Evolutionary conservation across 192 early-diverging fungal species (phyloP).

Genomic region (Glomus cerebriforme): DNA sequence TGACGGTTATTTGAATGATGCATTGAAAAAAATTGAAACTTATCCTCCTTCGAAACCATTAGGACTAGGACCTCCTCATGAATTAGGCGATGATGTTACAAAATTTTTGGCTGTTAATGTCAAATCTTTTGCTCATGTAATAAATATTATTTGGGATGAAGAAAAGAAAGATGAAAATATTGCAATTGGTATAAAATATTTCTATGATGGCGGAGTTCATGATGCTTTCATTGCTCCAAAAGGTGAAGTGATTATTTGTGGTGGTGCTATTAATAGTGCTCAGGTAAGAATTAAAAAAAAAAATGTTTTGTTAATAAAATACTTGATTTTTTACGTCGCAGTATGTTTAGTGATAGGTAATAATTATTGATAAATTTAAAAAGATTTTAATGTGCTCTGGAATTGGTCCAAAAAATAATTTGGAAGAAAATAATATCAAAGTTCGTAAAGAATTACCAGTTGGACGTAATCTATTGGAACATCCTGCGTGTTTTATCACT

Average conservation of each 20-base stretch:
- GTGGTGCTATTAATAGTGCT: slow-evolving; percentile 1
- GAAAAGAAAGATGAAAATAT: neutral
- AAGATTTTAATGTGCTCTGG: slow-evolving; percentile 12
- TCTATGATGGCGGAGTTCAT: neutral
- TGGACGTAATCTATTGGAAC: neutral
- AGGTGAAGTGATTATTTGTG: slow-evolving; percentile 1
- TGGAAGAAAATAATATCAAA: neutral
- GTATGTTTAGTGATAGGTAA: too few species aligned
- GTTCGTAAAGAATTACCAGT: slow-evolving; percentile 12
- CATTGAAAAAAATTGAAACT: neutral
- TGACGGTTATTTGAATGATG: neutral
- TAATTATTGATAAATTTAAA: neutral
- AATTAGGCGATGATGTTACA: neutral
- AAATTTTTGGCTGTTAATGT: neutral
- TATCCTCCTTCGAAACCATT: neutral
- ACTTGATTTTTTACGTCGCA: too few species aligned
- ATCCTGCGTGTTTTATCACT: neutral
- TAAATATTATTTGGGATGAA: slow-evolving; percentile 9
- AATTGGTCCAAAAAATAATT: slow-evolving; percentile 13
- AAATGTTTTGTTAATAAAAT: neutral
- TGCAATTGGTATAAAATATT: neutral
- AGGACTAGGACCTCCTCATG: neutral
- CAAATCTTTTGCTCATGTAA: neutral
- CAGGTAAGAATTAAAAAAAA: neutral
- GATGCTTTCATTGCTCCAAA: slow-evolving; percentile 10